Percentiles rank a stretch among this genome's conserved stretches.
These are phyloP conservation scores for Escovopsis weberi DNA, from an alignment of 2,329 filamentous ascomycete genomes.

Conservation along the genomic window DNA sequence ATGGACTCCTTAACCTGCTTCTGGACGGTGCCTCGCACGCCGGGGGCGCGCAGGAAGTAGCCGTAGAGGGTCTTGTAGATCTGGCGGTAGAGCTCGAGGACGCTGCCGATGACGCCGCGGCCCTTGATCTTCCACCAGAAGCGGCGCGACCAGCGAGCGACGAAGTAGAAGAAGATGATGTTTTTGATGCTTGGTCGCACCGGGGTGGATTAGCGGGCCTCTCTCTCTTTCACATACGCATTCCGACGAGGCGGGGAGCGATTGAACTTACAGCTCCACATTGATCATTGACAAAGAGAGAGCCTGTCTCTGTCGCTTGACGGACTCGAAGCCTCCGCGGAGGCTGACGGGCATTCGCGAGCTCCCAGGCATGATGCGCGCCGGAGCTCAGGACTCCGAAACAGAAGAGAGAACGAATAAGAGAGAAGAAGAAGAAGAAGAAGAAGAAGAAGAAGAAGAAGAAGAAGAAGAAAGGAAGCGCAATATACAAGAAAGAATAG, in stretches of 20 bases:
- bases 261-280: slow-evolving; percentile 49
- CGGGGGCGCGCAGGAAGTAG: slow-evolving; percentile 72
- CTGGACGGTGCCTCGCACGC: slow-evolving; percentile 73
- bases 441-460: background rate
- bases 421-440: background rate
- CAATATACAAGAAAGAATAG: too few relatives aligned
- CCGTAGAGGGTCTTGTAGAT: slow-evolving; percentile 64
- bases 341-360: slow-evolving; percentile 59
- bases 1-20: slow-evolving; percentile 71
- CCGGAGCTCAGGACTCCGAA: background rate
- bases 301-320: slow-evolving; percentile 41
- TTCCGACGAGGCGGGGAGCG: background rate
- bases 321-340: slow-evolving; percentile 48
- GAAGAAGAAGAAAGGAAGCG: too few relatives aligned
- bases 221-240: background rate
- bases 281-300: slow-evolving; percentile 47
- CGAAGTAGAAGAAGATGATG: slow-evolving; percentile 75
- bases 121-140: slow-evolving; percentile 75
- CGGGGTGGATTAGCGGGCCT: background rate
- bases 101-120: slow-evolving; percentile 69
- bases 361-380: slow-evolving; percentile 43
- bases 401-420: background rate
- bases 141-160: slow-evolving; percentile 70
- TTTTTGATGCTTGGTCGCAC: slow-evolving; percentile 29
- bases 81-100: slow-evolving; percentile 58